A percentile compares a stretch with the other conserved stretches of the same genome.
phyloP scores from a whole-genome alignment of 139 green algal genomes.

The Coelastrella sp. region DNA sequence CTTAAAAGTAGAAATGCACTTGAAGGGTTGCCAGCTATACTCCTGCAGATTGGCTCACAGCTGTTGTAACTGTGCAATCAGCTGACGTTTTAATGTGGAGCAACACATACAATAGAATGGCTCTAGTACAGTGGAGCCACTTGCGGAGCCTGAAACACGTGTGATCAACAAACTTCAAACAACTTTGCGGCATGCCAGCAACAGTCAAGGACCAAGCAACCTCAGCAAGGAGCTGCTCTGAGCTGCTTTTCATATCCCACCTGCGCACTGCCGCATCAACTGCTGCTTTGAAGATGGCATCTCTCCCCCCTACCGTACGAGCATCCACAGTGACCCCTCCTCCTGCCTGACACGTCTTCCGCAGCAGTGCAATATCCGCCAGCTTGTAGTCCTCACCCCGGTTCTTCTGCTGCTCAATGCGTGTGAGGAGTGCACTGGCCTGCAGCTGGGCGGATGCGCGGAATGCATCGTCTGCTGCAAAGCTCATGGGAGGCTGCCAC shows the following conservation, averaged over 20 bases:
- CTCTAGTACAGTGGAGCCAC: too few species aligned
- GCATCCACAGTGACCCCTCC: constrained; percentile 56
- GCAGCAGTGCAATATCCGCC: constrained; percentile 55
- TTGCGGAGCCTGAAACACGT: too few species aligned
- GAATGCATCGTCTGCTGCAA: constrained; percentile 4
- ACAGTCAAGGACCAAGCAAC: background rate
- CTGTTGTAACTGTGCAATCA: too few species aligned
- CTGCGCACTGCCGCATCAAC: constrained; percentile 58
- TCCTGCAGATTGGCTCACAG: too few species aligned
- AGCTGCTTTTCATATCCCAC: background rate
- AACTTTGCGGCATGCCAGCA: background rate
- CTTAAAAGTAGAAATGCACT: too few species aligned
- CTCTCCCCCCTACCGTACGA: constrained; percentile 55
- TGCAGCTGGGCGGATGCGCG: constrained; percentile 32
- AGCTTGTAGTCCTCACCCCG: constrained; percentile 52
- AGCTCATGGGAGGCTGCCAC: constrained; percentile 42
- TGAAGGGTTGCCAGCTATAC: too few species aligned
- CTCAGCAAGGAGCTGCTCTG: background rate
- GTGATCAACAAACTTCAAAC: too few species aligned
- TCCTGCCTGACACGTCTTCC: constrained; percentile 53
- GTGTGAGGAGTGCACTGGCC: constrained; percentile 40
- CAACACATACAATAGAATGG: too few species aligned
- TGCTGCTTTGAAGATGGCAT: constrained; percentile 59
- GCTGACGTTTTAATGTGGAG: too few species aligned
- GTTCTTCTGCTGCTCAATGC: constrained; percentile 50